A percentile compares a stretch with the other conserved stretches of the same genome.
phyloP scores from a whole-genome alignment of 495 filamentous ascomycete genomes.

The Hypoxylon fragiforme region DNA sequence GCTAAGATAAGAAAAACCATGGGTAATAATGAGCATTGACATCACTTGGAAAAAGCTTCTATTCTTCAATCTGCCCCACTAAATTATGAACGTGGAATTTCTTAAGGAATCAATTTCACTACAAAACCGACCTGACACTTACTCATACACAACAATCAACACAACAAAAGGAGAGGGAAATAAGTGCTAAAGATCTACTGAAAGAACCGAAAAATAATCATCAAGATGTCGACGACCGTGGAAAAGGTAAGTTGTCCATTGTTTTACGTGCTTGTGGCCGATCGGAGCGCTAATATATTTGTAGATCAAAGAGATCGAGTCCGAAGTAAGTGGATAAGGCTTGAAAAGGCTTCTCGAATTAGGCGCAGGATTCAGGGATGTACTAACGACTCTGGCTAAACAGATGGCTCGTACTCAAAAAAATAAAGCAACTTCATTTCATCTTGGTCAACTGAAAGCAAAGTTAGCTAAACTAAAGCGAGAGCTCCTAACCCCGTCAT shows the following conservation, averaged over 20 bases:
- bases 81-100: too few relatives aligned
- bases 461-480: constrained; percentile 97
- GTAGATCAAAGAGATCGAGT: constrained; percentile 97
- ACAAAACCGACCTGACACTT: too few relatives aligned
- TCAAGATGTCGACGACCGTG: constrained; percentile 91
- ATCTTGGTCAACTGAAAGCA: constrained; percentile 89
- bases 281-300: constrained; percentile 21
- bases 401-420: constrained; percentile 96
- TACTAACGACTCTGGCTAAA: constrained; percentile 27
- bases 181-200: too few relatives aligned
- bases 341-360: constrained; percentile 4
- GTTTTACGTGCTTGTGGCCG: neutral
- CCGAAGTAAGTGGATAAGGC: constrained; percentile 67
- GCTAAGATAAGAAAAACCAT: too few relatives aligned
- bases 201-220: too few relatives aligned
- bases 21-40: too few relatives aligned
- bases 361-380: constrained; percentile 7
- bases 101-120: too few relatives aligned
- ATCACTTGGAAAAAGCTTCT: too few relatives aligned
- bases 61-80: too few relatives aligned
- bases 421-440: constrained; percentile 94
- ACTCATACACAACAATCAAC: too few relatives aligned
- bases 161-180: too few relatives aligned
- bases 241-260: constrained; percentile 78
- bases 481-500: constrained; percentile 85